Percentiles rank a stretch among this genome's conserved stretches.
Evolutionary conservation across 2,329 filamentous ascomycete genomes (phyloP).

Genomic region (Botryotinia narcissicola): DNA sequence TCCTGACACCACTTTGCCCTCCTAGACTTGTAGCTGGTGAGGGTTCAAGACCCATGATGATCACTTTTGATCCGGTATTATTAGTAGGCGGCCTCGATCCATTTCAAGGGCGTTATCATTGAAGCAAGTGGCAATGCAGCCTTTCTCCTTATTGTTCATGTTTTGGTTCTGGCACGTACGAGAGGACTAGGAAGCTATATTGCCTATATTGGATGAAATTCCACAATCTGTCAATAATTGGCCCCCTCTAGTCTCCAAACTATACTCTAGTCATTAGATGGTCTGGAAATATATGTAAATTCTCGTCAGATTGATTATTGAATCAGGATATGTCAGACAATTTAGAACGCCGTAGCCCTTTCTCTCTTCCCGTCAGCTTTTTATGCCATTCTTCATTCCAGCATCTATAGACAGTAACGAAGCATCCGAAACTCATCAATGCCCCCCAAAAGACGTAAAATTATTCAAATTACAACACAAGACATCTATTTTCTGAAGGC

Average conservation of each 20-base stretch:
- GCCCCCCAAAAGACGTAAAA: background rate
- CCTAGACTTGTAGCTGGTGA: background rate
- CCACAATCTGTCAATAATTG: background rate
- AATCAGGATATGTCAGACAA: background rate
- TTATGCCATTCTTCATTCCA: background rate
- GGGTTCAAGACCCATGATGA: background rate
- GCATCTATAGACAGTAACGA: background rate
- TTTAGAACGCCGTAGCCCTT: background rate
- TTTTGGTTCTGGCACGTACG: background rate
- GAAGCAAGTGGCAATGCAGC: background rate
- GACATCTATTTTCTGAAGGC: background rate
- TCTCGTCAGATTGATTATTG: background rate
- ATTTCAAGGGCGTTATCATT: background rate
- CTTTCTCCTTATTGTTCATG: background rate
- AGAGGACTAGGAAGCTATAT: background rate
- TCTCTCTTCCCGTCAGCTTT: background rate
- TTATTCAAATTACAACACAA: background rate
- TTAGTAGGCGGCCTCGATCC: too few relatives aligned
- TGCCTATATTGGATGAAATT: background rate
- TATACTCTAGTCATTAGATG: too few relatives aligned
- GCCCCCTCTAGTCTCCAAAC: too few relatives aligned
- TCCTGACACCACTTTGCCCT: background rate
- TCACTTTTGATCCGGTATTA: too few relatives aligned
- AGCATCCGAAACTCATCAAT: background rate
- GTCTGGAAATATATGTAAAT: too few relatives aligned